phyloP scores from a whole-genome alignment of 805 yeast genomes.

The Suhomyces xylopsoci region DNA sequence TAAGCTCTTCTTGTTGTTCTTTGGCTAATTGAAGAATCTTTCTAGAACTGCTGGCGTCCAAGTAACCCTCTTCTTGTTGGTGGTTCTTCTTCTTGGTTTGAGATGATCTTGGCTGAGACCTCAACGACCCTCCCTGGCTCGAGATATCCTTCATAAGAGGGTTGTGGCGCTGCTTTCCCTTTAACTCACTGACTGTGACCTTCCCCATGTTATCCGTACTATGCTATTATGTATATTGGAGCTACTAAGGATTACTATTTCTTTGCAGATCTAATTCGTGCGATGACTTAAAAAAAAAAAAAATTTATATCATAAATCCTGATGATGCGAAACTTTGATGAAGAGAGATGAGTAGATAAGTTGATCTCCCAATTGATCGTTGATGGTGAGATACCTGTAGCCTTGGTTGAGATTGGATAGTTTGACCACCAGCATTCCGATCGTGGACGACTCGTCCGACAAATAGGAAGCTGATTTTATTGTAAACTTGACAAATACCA shows the following conservation, averaged over 20 bases:
- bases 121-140: slow-evolving; percentile 69
- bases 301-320: neutral
- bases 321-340: slow-evolving; percentile 24
- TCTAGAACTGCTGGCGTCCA: slow-evolving; percentile 81
- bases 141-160: slow-evolving; percentile 78
- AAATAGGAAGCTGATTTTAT: slow-evolving; percentile 4
- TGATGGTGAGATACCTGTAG: slow-evolving; percentile 75
- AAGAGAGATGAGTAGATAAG: slow-evolving; percentile 50
- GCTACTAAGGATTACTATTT: neutral
- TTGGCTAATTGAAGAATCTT: slow-evolving; percentile 85
- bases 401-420: slow-evolving; percentile 69
- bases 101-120: slow-evolving; percentile 36
- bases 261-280: neutral
- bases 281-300: slow-evolving; percentile 7
- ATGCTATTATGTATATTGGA: neutral
- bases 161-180: slow-evolving; percentile 66
- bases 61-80: slow-evolving; percentile 56
- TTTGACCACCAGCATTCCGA: slow-evolving; percentile 63
- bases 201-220: slow-evolving; percentile 57
- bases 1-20: slow-evolving; percentile 90
- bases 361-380: slow-evolving; percentile 79
- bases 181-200: slow-evolving; percentile 47
- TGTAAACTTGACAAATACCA: slow-evolving; percentile 54
- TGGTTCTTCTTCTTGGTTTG: slow-evolving; percentile 33
- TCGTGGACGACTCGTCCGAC: slow-evolving; percentile 14